Evolutionary conservation across 352 stramenopile genomes (phyloP), one percentile per base, ranked within the genome.

Genomic region (Globisporangium nodosum): DNA sequence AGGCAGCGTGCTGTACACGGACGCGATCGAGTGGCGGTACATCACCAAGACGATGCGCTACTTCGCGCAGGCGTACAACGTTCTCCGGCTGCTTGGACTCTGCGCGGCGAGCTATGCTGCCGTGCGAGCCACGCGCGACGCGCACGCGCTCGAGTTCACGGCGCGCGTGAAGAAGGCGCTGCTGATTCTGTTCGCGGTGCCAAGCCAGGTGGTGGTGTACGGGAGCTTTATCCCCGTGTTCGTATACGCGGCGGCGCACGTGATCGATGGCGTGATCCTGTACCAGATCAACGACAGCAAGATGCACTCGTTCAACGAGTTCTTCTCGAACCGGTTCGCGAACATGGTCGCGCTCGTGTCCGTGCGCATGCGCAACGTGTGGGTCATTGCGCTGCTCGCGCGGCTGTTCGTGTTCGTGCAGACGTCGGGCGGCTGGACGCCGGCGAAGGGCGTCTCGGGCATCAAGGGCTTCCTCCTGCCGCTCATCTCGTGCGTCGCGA

Each of bases 141-240:
- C 46, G 2, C 31, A 45, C 6, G 45, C 21, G 20, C 48, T 65
- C 30, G 52, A 49, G 35, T 21, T 68, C 6, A 35, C 43, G 3
- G 27, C 20, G 21, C 55, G 60, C 13, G 42, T 50, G 15, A 62
- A 52, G 24, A 45, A 56, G 11, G 64, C 71, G n/a, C 20, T 70
- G 51, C 64, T 56, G 5, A 60, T 81, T 3, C 72, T 84, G 35
- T 84, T 81, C 51, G 61, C 67, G 16, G 55, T 81, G 5, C 74
- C 74, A n/a, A 81, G 56, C 42, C 74, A 84, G 49, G 69, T 79
- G 5, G 63, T 81, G 4, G 71, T 84, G 47, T 84, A 81, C 42
- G 74, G 74, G 15, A 84, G 74, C 55, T 76, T 77, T 64, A 49
- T 84, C 33, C 70, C 74, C 5, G 69, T 79, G 45, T 63, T 81